Evolutionary conservation across 106 monocot species (phyloP).

Genomic region (Allium cepa): DNA sequence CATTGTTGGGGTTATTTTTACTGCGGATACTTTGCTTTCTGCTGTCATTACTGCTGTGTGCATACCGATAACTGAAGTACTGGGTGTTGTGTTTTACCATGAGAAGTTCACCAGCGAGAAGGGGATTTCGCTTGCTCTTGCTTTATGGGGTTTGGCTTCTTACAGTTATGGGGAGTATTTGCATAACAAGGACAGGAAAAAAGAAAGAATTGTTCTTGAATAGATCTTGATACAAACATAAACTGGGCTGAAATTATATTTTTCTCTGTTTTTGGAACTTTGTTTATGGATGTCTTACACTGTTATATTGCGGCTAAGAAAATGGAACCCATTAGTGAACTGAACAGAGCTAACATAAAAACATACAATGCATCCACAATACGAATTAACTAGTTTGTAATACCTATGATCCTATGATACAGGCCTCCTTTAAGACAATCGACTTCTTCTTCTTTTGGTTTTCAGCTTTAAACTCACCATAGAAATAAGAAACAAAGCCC

Average conservation of each 20-base stretch:
- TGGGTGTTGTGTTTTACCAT: slow-evolving; percentile 33
- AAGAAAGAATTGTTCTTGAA: background rate
- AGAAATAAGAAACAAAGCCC: slow-evolving; percentile 55
- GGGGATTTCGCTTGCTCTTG: slow-evolving; percentile 41
- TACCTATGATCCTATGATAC: no score
- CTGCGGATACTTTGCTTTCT: slow-evolving; percentile 54
- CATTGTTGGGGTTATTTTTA: slow-evolving; percentile 45
- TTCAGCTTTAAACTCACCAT: slow-evolving; percentile 27
- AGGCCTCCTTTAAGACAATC: no score
- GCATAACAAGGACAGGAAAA: slow-evolving; percentile 6
- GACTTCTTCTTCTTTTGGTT: slow-evolving; percentile 15
- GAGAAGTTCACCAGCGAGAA: slow-evolving; percentile 46
- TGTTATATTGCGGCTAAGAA: no score
- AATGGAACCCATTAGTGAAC: no score
- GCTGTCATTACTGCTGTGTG: slow-evolving; percentile 43
- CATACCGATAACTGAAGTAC: slow-evolving; percentile 45
- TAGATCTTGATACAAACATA: no score
- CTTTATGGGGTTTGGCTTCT: slow-evolving; percentile 47
- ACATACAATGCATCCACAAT: no score
- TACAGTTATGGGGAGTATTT: slow-evolving; percentile 51
- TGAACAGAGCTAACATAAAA: no score
- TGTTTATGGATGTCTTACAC: no score
- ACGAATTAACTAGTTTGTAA: no score
- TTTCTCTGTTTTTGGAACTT: no score
- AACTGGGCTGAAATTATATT: no score